A percentile compares a stretch with the other conserved stretches of the same genome.
These are phyloP conservation scores for Boletus insuetus DNA, from an alignment of 768 basidiomycete genomes.

Conservation along the genomic window DNA sequence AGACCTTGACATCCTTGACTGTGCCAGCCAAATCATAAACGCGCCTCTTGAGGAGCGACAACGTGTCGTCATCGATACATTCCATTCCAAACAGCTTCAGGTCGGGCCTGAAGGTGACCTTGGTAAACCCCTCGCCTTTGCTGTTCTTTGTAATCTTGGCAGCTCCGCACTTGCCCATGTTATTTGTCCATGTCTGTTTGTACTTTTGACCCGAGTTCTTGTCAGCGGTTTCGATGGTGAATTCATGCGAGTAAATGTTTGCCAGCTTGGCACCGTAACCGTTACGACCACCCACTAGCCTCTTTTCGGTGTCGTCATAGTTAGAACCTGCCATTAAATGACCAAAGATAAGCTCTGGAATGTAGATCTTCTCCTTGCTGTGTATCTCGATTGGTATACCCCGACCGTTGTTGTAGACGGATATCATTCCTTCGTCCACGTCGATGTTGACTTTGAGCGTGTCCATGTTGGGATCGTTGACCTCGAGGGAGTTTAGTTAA, in stretches of 20 bases:
- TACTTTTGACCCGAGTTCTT: conserved; percentile 85
- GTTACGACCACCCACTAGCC: conserved; percentile 96
- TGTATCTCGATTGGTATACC: conserved; percentile 99
- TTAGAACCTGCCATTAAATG: conserved; percentile 92
- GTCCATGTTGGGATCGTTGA: conserved; percentile 91
- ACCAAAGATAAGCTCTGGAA: conserved; percentile 97
- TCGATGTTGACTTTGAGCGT: conserved; percentile 86
- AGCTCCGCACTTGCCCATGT: conserved; percentile 86
- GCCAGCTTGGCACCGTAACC: conserved; percentile 98
- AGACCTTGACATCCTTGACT: conserved; percentile 89
- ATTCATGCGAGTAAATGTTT: conserved; percentile 96
- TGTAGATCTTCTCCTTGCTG: conserved; percentile 87
- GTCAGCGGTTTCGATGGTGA: conserved; percentile 94
- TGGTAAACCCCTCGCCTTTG: conserved; percentile 87
- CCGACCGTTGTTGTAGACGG: conserved; percentile 91
- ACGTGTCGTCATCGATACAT: conserved; percentile 85
- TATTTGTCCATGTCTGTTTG: conserved; percentile 90
- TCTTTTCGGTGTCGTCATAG: conserved; percentile 99
- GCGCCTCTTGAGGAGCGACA: conserved; percentile 84
- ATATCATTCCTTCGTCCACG: conserved; percentile 78
- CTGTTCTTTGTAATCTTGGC: conserved; percentile 93
- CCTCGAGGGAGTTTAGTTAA: conserved; percentile 44
- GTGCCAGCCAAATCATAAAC: conserved; percentile 99
- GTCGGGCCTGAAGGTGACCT: conserved; percentile 91
- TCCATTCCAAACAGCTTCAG: conserved; percentile 91